These are phyloP conservation scores for Tolypocladium cylindrosporum DNA, from an alignment of 2,329 filamentous ascomycete genomes.

Conservation along the genomic window DNA sequence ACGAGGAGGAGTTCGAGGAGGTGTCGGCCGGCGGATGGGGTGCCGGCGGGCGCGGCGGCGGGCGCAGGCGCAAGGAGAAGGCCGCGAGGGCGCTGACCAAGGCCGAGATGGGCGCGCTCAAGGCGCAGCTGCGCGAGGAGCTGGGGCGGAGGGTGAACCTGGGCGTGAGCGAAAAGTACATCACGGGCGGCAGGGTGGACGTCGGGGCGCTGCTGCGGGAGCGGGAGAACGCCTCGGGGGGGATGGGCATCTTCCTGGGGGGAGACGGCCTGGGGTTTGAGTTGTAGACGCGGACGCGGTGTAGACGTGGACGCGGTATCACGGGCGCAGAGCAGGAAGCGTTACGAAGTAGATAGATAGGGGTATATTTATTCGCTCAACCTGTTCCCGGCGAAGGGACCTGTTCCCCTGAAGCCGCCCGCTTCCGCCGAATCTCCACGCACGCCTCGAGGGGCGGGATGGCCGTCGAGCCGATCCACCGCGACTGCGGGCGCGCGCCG, in stretches of 20 bases:
- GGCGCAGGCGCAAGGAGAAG: constrained; percentile 65
- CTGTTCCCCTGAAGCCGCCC: background rate
- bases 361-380: background rate
- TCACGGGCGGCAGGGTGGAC: constrained; percentile 78
- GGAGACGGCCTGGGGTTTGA: constrained; percentile 22
- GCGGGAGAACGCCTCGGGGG: constrained; percentile 35
- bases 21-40: constrained; percentile 54
- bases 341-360: background rate
- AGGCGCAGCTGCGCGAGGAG: constrained; percentile 62
- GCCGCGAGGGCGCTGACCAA: constrained; percentile 60
- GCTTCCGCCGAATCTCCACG: constrained; percentile 14
- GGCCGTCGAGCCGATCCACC: constrained; percentile 35
- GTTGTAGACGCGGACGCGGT: background rate
- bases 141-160: constrained; percentile 69
- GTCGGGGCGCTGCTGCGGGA: constrained; percentile 59
- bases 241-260: constrained; percentile 24
- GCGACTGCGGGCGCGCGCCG: constrained; percentile 24
- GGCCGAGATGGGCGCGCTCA: constrained; percentile 59
- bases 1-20: constrained; percentile 79
- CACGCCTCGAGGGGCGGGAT: constrained; percentile 16
- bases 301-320: background rate
- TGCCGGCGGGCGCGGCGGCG: constrained; percentile 59
- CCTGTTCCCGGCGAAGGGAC: too few species aligned
- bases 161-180: constrained; percentile 78
- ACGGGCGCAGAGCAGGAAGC: background rate